These are phyloP conservation scores for Colletotrichum filicis DNA, from an alignment of 2,329 filamentous ascomycete species.

Conservation along the genomic window DNA sequence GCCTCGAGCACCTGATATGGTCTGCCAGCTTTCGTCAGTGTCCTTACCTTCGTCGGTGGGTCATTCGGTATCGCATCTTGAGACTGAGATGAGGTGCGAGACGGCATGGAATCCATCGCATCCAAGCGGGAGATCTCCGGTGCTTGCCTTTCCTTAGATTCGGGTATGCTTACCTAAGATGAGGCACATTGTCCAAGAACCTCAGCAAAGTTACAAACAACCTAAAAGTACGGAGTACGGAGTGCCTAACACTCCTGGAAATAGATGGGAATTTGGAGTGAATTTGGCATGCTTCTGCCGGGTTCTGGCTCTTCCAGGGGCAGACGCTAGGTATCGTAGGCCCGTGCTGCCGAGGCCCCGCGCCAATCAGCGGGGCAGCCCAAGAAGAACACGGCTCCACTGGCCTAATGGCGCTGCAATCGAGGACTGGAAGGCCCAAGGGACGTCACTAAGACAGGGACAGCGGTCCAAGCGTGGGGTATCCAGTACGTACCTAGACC, in stretches of 20 bases:
- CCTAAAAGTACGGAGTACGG: too few relatives aligned
- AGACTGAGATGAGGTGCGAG: not conserved
- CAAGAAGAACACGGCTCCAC: not conserved
- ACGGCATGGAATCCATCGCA: not conserved
- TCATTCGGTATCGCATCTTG: not conserved
- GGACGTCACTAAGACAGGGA: conserved; percentile 31
- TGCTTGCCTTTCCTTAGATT: not conserved
- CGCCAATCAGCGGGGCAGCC: conserved; percentile 26
- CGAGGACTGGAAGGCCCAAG: not conserved
- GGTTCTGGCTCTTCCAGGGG: not conserved
- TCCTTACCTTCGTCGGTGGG: not conserved
- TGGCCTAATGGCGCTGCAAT: not conserved
- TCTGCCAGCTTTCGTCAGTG: not conserved
- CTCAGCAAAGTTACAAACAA: not conserved
- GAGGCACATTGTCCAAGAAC: not conserved
- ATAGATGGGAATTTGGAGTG: not conserved
- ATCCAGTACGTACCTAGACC: not conserved
- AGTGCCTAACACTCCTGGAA: too few relatives aligned
- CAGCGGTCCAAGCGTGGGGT: conserved; percentile 18
- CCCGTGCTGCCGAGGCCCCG: conserved; percentile 31
- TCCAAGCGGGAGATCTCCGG: not conserved
- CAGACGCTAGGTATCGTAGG: conserved; percentile 13
- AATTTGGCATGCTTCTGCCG: not conserved
- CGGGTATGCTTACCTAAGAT: too few relatives aligned
- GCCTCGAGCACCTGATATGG: not conserved